Evolutionary conservation across 208 protist species (phyloP).

Genomic region (Polymyxa betae): DNA sequence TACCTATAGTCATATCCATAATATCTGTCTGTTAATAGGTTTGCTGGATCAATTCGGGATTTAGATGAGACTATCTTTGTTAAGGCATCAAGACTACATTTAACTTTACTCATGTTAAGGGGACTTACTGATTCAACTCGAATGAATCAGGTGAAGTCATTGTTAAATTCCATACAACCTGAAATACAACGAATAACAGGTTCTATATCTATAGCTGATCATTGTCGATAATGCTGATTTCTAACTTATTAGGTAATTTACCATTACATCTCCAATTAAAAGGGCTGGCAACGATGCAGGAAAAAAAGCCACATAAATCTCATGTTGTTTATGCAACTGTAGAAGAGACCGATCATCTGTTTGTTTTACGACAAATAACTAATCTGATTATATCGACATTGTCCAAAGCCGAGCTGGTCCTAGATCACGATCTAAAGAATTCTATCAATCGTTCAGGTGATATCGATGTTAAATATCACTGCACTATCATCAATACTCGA

Average conservation of each 20-base stretch:
- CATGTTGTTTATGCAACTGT: neutral
- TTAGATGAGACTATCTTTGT: neutral
- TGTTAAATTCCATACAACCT: neutral
- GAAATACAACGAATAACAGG: neutral
- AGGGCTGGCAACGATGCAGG: neutral
- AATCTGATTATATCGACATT: neutral
- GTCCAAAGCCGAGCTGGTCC: neutral
- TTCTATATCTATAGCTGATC: neutral
- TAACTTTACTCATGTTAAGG: neutral
- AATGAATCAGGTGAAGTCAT: neutral
- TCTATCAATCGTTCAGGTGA: neutral
- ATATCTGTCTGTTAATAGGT: neutral
- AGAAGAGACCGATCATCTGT: neutral
- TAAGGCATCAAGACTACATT: neutral
- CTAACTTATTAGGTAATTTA: neutral
- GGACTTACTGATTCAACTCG: neutral
- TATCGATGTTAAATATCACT: neutral
- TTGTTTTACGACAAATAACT: neutral
- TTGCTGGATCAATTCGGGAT: neutral
- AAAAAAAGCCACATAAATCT: neutral
- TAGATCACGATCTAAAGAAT: neutral
- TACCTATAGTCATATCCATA: neutral
- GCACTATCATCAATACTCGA: neutral
- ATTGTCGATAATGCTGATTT: neutral
- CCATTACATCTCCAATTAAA: neutral